Conservation (phyloP, 108 stramenopile species). For the Cyclotella distinguenda region DNA sequence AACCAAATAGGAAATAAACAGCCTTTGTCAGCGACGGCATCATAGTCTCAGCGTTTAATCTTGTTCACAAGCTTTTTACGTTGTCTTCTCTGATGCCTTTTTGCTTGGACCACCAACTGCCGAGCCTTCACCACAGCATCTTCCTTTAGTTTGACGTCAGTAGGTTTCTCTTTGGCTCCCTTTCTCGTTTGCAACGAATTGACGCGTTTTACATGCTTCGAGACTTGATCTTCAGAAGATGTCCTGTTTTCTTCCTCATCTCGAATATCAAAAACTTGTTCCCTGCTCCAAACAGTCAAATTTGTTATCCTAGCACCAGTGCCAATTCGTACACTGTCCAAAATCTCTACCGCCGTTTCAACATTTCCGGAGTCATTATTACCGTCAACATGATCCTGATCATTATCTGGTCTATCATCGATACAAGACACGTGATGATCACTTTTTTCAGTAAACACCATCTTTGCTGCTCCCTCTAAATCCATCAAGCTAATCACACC, state of each 20-base stretch:
- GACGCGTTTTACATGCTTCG: conserved; percentile 3
- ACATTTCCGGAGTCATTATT: conserved; percentile 49
- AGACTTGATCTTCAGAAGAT: neutral
- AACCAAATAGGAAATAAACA: too few relatives aligned
- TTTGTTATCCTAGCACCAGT: conserved; percentile 87
- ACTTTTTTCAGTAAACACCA: conserved; percentile 57
- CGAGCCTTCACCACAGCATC: conserved; percentile 70
- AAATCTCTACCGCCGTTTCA: conserved; percentile 76
- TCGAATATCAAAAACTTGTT: conserved; percentile 5
- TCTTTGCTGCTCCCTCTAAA: conserved; percentile 74
- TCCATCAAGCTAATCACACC: conserved; percentile 86
- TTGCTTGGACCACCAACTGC: conserved; percentile 67
- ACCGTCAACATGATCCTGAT: conserved; percentile 18
- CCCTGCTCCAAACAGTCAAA: conserved; percentile 67
- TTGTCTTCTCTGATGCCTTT: conserved; percentile 64
- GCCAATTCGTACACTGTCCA: conserved; percentile 76
- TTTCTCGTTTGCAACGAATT: conserved; percentile 16
- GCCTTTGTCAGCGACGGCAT: too few relatives aligned
- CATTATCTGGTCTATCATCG: conserved; percentile 27
- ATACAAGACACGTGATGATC: conserved; percentile 28
- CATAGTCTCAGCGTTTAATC: too few relatives aligned
- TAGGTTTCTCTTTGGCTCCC: neutral
- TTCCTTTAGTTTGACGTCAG: conserved; percentile 52
- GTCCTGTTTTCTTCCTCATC: conserved; percentile 13
- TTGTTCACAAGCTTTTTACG: conserved; percentile 53